phyloP scores from a whole-genome alignment of 148 eudicot genomes.

The Cornus suecica region DNA sequence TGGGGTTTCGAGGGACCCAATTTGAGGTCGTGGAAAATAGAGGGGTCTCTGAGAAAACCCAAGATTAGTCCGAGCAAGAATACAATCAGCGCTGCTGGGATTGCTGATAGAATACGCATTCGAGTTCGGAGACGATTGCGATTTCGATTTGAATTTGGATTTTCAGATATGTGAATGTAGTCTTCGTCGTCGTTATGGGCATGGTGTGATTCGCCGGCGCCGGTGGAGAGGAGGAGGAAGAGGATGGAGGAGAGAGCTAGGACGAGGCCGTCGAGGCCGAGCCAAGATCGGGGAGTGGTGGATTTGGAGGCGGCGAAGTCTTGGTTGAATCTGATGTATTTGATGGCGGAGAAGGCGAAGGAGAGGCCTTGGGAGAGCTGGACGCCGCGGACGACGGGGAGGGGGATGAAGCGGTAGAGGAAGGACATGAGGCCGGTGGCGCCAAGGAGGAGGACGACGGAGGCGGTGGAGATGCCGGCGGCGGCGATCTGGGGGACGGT shows the following conservation, averaged over 20 bases:
- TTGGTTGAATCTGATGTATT: conserved; percentile 54
- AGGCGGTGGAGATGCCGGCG: conserved; percentile 49
- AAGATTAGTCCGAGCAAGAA: conserved; percentile 36
- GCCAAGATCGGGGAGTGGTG: conserved; percentile 38
- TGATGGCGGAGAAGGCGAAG: conserved; percentile 58
- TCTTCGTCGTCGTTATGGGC: neutral
- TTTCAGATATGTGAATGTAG: neutral
- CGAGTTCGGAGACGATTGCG: conserved; percentile 18
- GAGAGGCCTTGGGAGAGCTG: conserved; percentile 61
- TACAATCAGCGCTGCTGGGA: conserved; percentile 46
- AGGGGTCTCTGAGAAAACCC: conserved; percentile 47
- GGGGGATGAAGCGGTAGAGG: conserved; percentile 41
- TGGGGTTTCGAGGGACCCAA: conserved; percentile 45
- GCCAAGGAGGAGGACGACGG: conserved; percentile 44
- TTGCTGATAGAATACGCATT: conserved; percentile 26
- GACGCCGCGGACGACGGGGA: conserved; percentile 62
- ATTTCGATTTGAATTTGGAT: neutral
- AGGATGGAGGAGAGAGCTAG: conserved; percentile 27
- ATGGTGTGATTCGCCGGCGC: conserved; percentile 30
- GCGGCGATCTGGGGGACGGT: conserved; percentile 45
- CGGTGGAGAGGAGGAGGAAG: conserved; percentile 41
- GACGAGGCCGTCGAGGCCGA: conserved; percentile 51
- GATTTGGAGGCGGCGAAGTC: conserved; percentile 37
- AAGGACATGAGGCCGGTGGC: conserved; percentile 51
- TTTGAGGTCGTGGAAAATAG: conserved; percentile 30